These are phyloP conservation scores for Podosphaera fusca DNA, from an alignment of 2,329 filamentous ascomycete species.

Conservation along the genomic window DNA sequence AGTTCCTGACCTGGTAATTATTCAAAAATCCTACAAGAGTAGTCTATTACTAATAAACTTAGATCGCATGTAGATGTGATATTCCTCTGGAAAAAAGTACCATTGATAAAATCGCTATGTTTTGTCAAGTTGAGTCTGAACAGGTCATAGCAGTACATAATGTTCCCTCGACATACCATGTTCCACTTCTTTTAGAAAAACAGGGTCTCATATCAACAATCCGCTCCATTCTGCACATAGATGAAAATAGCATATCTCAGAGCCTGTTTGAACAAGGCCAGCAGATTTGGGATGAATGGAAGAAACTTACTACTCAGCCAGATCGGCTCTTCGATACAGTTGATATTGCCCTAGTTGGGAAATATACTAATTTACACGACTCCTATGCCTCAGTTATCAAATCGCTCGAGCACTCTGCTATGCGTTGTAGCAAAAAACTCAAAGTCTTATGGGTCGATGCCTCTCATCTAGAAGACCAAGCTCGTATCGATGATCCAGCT, in stretches of 20 bases:
- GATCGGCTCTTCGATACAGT: constrained; percentile 46
- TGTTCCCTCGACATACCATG: constrained; percentile 79
- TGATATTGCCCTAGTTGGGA: constrained; percentile 71
- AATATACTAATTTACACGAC: constrained; percentile 70
- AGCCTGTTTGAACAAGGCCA: constrained; percentile 36
- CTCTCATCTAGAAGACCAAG: constrained; percentile 52
- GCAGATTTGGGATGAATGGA: constrained; percentile 61
- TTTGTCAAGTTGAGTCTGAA: constrained; percentile 65
- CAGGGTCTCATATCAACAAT: constrained; percentile 55
- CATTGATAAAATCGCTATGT: constrained; percentile 68
- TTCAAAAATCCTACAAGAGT: not conserved
- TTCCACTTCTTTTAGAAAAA: constrained; percentile 72
- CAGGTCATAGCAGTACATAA: constrained; percentile 82
- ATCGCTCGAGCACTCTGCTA: constrained; percentile 72
- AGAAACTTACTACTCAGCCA: constrained; percentile 40
- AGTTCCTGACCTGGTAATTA: constrained; percentile 11
- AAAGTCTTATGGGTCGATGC: constrained; percentile 71
- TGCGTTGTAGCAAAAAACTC: constrained; percentile 62
- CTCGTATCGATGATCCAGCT: constrained; percentile 36
- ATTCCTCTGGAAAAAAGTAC: constrained; percentile 48
- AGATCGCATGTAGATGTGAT: constrained; percentile 88
- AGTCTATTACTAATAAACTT: not conserved
- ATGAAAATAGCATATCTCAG: constrained; percentile 28
- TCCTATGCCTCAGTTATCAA: constrained; percentile 71
- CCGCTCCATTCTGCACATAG: constrained; percentile 38